These are phyloP conservation scores for Ceratocystis harringtonii DNA, from an alignment of 2,329 filamentous ascomycete species.

Conservation along the genomic window DNA sequence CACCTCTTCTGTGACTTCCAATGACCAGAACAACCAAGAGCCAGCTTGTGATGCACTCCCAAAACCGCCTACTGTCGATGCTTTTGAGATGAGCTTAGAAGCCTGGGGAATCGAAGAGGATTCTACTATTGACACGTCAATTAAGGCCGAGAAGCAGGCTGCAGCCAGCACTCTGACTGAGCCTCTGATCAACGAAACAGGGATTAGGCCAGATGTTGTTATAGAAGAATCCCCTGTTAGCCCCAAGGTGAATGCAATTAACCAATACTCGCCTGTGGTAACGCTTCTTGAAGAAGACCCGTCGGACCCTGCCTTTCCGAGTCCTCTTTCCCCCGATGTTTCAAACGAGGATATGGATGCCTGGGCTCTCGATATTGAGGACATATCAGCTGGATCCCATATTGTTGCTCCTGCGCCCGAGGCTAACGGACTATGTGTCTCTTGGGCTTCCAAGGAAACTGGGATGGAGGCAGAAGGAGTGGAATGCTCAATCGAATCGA, in stretches of 20 bases:
- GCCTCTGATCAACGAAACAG: not conserved
- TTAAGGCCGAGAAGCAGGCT: not conserved
- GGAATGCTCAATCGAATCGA: not conserved
- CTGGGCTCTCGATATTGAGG: conserved; percentile 7
- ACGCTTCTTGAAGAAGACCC: not conserved
- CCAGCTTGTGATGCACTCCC: not conserved
- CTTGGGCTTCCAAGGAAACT: not conserved
- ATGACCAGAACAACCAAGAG: not conserved
- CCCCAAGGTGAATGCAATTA: not conserved
- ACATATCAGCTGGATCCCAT: not conserved
- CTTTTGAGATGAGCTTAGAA: conserved; percentile 12
- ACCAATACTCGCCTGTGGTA: not conserved
- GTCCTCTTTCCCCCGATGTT: conserved; percentile 8
- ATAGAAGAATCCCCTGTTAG: not conserved
- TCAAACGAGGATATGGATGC: conserved; percentile 13
- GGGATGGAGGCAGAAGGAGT: not conserved
- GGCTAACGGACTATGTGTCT: not conserved
- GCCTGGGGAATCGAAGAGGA: conserved; percentile 16
- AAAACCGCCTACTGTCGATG: not conserved
- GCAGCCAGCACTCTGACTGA: not conserved
- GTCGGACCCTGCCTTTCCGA: not conserved
- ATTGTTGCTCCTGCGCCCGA: not conserved
- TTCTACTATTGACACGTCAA: conserved; percentile 3
- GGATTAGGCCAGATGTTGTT: not conserved
- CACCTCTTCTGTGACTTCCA: not conserved